Base-by-base conservation (phyloP, 1,284 basidiomycete species). In the Leccinum olivaceoglutinosum region DNA sequence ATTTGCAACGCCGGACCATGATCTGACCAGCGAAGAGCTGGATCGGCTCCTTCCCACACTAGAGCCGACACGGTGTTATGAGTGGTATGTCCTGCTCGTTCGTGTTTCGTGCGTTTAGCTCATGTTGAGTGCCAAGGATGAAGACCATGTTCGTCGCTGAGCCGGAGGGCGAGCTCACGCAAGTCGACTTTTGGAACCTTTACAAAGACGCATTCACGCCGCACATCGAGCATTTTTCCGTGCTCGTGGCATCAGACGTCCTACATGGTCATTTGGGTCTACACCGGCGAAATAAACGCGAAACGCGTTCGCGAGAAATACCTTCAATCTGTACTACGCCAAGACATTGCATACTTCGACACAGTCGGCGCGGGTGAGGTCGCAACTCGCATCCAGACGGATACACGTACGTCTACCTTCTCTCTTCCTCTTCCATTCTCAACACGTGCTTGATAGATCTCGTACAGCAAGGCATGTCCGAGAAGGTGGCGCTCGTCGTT, bases 151-250 rank as follows among this genome's bases (percentile, higher is more conserved):
- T 93, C 69, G 80, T 87, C 10, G 77, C 85, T 21, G 85, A 87
- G 63, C 73, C 85, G 2, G 84, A 88, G 2, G 85, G 86, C 8
- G 92, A 94, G 70, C 78, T 95, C 57, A 93, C 93, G 0, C 93
- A 96, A 75, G 92, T 94, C 61, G 90, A 92, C 66, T 91, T 95
- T 67, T 96, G 93, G 92, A 91, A 85, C 63, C 80, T 93, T 12
- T 96, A 96, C 77, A 89, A 90, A 69, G 88, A 91, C 64, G 81
- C 78, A 0, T 91, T 90, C 69, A 76, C 80, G 11, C 83, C 82
- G 1, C 82, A 79, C 67, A 74, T 79, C 62, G 84, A 87, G 8
- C 79, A 80, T 55, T 78, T 82, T 63, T 81, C 82, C 8, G 78
- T 91, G 60, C 84, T 92, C 25, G 85, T 86, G 2, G 93, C 93